Conservation (phyloP, 179 eudicot species). For the Heliamphora pulchella region DNA sequence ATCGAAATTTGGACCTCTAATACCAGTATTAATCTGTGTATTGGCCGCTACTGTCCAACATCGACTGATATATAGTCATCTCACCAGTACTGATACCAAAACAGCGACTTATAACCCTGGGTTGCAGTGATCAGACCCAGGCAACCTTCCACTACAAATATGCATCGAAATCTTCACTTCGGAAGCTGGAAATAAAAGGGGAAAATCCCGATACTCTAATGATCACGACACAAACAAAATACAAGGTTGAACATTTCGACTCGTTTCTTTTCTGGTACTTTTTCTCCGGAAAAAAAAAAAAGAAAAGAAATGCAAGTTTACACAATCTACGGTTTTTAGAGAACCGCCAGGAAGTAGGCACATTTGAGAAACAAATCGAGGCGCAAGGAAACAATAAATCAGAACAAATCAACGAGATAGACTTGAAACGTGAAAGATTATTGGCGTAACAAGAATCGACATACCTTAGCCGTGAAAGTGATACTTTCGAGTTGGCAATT, state of each 20-base stretch:
- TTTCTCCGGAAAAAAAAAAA: too few relatives aligned
- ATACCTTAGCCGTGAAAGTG: conserved; percentile 75
- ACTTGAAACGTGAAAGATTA: background rate
- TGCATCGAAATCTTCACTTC: background rate
- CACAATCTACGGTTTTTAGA: conserved; percentile 9
- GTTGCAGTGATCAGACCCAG: too few relatives aligned
- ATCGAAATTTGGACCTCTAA: too few relatives aligned
- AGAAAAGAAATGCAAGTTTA: background rate
- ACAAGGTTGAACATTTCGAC: background rate
- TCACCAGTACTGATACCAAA: too few relatives aligned
- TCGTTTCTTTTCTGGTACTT: background rate
- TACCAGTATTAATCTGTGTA: too few relatives aligned
- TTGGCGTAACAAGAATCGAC: background rate
- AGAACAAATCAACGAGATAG: background rate
- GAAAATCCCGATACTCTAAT: background rate
- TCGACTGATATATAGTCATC: too few relatives aligned
- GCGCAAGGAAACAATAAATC: background rate
- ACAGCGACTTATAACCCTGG: too few relatives aligned
- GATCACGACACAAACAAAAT: background rate
- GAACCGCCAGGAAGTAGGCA: background rate
- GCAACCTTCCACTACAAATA: background rate
- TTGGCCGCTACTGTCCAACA: too few relatives aligned
- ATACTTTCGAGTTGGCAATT: conserved; percentile 77
- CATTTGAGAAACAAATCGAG: background rate
- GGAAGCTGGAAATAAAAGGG: background rate